Evolutionary conservation across 1,139 yeast genomes (phyloP).

Genomic region (Tardiomyces blankii): DNA sequence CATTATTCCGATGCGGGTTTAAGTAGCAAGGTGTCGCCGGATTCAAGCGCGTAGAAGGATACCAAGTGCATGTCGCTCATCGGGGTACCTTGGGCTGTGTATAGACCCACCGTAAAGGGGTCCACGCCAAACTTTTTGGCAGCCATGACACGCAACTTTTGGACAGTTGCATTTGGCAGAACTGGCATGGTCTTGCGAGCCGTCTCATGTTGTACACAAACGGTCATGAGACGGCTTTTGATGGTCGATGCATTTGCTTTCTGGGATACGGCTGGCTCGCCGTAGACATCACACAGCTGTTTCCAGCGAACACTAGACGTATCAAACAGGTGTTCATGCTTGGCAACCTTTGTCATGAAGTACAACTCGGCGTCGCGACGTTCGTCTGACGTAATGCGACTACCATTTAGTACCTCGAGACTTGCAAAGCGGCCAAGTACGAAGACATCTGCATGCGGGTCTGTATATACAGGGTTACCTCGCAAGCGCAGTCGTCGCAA

Average conservation of each 20-base stretch:
- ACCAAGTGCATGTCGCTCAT: not conserved
- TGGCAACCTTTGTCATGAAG: slow-evolving; percentile 42
- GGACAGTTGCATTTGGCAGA: slow-evolving; percentile 12
- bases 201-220: slow-evolving; percentile 9
- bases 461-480: slow-evolving; percentile 39
- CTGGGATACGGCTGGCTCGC: slow-evolving; percentile 12
- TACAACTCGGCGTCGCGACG: slow-evolving; percentile 57
- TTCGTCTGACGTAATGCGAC: slow-evolving; percentile 34
- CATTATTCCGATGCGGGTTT: not conserved
- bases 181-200: slow-evolving; percentile 8
- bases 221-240: slow-evolving; percentile 9
- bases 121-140: slow-evolving; percentile 7
- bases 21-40: not conserved
- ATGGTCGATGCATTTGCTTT: slow-evolving; percentile 6
- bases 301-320: slow-evolving; percentile 19
- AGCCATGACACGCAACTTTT: slow-evolving; percentile 14
- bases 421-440: slow-evolving; percentile 38
- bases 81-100: not conserved
- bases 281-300: slow-evolving; percentile 21
- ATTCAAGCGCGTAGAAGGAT: not conserved
- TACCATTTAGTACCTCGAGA: slow-evolving; percentile 45
- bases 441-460: slow-evolving; percentile 25
- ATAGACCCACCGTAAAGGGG: not conserved
- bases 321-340: slow-evolving; percentile 22
- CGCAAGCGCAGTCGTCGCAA: slow-evolving; percentile 37